These are phyloP conservation scores for Aureobasidium pullulans DNA, from an alignment of 2,329 filamentous ascomycete species.

Conservation along the genomic window DNA sequence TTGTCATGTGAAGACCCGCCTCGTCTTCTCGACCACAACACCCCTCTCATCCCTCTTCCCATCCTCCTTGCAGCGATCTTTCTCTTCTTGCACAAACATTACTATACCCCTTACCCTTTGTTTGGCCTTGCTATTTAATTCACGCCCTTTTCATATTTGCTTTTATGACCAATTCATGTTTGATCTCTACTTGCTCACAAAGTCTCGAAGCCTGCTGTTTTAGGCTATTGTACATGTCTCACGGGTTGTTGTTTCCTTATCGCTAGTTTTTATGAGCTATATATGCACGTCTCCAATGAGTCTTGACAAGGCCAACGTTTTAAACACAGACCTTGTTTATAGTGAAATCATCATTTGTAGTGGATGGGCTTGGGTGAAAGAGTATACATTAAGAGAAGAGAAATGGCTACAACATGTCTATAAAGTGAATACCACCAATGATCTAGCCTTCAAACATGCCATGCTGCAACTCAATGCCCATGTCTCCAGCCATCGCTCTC, in stretches of 20 bases:
- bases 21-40: no score
- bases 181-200: neutral
- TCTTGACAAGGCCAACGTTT: neutral
- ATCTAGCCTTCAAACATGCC: conserved; percentile 73
- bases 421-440: neutral
- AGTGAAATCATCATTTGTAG: neutral
- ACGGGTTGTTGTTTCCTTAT: neutral
- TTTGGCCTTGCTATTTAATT: conserved; percentile 4
- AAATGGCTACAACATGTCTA: neutral
- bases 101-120: conserved; percentile 9
- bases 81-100: conserved; percentile 12
- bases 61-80: neutral
- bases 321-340: neutral
- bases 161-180: neutral
- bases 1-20: conserved; percentile 30
- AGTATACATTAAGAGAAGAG: neutral
- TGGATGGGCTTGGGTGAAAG: no score
- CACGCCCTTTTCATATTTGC: conserved; percentile 3
- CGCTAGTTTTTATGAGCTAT: neutral
- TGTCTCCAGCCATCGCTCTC: conserved; percentile 68
- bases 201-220: neutral
- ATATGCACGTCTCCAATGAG: neutral
- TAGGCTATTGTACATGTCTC: neutral
- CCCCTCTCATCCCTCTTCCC: neutral
- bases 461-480: conserved; percentile 85